Conservation (phyloP, 352 stramenopile species). For the Globisporangium cystogenes region DNA sequence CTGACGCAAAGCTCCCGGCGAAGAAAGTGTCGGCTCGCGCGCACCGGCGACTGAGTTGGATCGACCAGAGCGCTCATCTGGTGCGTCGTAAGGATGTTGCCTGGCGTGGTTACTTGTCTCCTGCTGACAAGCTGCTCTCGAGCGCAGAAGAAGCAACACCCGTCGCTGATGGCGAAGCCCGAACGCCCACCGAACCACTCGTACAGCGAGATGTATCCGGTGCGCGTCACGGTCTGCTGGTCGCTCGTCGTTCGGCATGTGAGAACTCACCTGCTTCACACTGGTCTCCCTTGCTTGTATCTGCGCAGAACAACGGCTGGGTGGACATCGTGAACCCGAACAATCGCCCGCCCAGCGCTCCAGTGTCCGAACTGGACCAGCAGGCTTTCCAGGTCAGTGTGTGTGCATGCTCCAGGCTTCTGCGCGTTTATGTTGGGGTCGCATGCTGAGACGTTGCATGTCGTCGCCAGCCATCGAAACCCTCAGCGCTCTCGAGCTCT, state of each 20-base stretch:
- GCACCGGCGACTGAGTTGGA: slow-evolving; percentile 49
- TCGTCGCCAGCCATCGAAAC: background rate
- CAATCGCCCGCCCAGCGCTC: slow-evolving; percentile 4
- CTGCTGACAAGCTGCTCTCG: background rate
- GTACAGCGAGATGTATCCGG: slow-evolving; percentile 70
- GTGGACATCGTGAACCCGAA: slow-evolving; percentile 42
- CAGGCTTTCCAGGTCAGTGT: slow-evolving; percentile 5
- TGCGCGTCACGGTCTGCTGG: slow-evolving; percentile 14
- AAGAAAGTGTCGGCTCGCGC: slow-evolving; percentile 16
- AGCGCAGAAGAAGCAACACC: slow-evolving; percentile 47
- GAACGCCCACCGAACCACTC: slow-evolving; percentile 72
- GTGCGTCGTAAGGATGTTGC: slow-evolving; percentile 16
- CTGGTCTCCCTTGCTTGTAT: background rate
- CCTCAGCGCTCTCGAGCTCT: background rate
- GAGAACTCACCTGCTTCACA: background rate
- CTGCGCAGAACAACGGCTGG: slow-evolving; percentile 64
- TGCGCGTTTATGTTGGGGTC: background rate
- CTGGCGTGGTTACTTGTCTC: background rate
- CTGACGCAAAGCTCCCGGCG: slow-evolving; percentile 11
- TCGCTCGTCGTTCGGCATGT: background rate
- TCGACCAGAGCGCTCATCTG: slow-evolving; percentile 61
- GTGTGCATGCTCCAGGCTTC: background rate
- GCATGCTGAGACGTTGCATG: background rate
- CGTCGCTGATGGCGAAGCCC: slow-evolving; percentile 43
- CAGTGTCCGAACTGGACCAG: background rate